A percentile compares a stretch with the other conserved stretches of the same genome.
Evolutionary conservation across 1,284 basidiomycete genomes (phyloP).

Genomic region (Pholiota adiposa): DNA sequence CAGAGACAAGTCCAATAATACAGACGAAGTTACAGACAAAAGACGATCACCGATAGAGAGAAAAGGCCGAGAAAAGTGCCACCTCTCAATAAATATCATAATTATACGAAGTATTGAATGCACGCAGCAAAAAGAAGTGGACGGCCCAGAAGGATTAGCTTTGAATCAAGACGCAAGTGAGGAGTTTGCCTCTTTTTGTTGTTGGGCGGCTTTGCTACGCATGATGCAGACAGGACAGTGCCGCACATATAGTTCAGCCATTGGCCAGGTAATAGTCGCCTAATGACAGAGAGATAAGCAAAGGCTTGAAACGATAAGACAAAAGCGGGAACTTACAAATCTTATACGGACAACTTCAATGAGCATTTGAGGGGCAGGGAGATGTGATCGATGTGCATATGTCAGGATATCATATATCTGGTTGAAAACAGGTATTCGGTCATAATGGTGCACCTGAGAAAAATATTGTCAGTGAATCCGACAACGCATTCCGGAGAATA

Average conservation of each 20-base stretch:
- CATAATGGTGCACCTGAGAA: conserved; percentile 46
- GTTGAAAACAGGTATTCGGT: conserved; percentile 64
- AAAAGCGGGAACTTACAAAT: conserved; percentile 49
- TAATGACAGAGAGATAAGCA: conserved; percentile 28
- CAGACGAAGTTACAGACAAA: not conserved
- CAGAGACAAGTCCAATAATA: not conserved
- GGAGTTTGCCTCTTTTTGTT: not conserved
- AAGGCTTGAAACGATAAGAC: not conserved
- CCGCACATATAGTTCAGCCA: conserved; percentile 68
- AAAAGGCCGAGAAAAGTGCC: not conserved
- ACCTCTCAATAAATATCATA: conserved; percentile 18
- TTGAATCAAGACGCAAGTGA: not conserved
- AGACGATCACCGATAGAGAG: not conserved
- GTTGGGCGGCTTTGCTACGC: conserved; percentile 17
- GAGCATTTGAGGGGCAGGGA: conserved; percentile 56
- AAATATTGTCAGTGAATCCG: not conserved
- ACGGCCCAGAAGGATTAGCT: not conserved
- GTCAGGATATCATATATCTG: conserved; percentile 73
- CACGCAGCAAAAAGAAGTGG: not conserved
- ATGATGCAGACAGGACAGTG: conserved; percentile 66
- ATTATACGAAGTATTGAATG: conserved; percentile 8
- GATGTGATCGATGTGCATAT: conserved; percentile 65
- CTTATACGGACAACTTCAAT: conserved; percentile 58
- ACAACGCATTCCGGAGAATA: not conserved
- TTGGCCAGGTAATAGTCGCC: conserved; percentile 74